Base-by-base conservation (phyloP, 2,329 filamentous ascomycete genomes). In the Verticillium longisporum region DNA sequence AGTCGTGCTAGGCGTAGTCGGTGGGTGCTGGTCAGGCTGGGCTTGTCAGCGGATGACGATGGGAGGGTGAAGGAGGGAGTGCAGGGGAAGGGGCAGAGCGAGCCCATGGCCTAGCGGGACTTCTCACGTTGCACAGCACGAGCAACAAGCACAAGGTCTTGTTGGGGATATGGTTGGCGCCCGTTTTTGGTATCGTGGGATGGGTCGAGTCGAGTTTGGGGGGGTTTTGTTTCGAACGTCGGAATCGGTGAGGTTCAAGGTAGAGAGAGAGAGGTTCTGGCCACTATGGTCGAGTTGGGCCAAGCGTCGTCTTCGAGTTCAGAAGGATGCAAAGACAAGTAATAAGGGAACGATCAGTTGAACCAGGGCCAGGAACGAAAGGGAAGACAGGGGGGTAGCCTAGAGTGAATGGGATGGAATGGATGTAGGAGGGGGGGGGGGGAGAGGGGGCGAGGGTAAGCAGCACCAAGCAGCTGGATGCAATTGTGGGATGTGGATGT, bases 191-290 rank as follows among this genome's bases (percentile, higher is more conserved):
- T 50, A 26, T 50, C 41, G n/a, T 50, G 41, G 41, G 41, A 21
- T 21, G n/a, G n/a, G 41, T 7, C 41, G 18, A n/a, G 18, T 50
- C 38, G 14, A n/a, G 26, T 36, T 36, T n/a, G n/a, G 41, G n/a
- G 41, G 41, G 18, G n/a, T n/a, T n/a, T 50, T 26, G 3, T 26
- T 26, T 50, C 15, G 34, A 36, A 9, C 11, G 34, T 36, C 34
- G 34, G 34, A 36, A 9, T 36, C 34, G 34, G 34, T 36, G 34
- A 36, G 34, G 34, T 26, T 26, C 26, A 26, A 38, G 36, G 4
- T 59, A n/a, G n/a, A 60, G 33, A 72, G 68, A 6, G 73, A 73
- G 5, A 74, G 66, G 2, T 63, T 41, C 50, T 75, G 64, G 4
- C 68, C 70, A 50, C 75, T 74, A 4, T 55, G 63, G 13, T 67